Evolutionary conservation across 306 rosid species (phyloP), one percentile per base, ranked within the genome.

Genomic region (Rosa chinensis): DNA sequence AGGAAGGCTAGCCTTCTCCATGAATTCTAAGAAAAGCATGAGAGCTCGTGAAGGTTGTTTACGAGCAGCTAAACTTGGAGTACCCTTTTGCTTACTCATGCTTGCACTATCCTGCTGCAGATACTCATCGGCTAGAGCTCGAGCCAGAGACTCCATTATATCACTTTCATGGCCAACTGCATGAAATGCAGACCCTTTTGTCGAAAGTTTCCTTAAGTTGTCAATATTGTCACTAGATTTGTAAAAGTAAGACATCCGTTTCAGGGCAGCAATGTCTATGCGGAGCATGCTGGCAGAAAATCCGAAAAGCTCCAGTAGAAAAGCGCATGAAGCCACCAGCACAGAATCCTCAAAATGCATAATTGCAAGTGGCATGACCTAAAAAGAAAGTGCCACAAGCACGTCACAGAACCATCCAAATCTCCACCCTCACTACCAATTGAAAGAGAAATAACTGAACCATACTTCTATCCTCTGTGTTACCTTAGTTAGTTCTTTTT

Each of bases 281-380:
- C 89, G 91, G 82, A 92, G 83, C 91, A 87, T 91, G 80, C 88
- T 85, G 81, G 97, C 95, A 84, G 97, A 92, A 84, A 91, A 83
- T 52, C 99, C 99, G 76, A 97, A 89, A 63, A 94, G 95, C 89
- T 91, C 97, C 78, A 94, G 77, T 77, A 94, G 92, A 83, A 94
- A 91, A 81, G 95, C 87, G 85, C 97, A 92, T 11, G 99, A 91
- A 70, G 99, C 92, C 83, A 86, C 97, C 81, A 94, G 89, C 85
- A 87, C 84, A 58, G 91, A 84, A 89, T 92, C 89, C 87, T 94
- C 99, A 85, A 89, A 94, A 89, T 92, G 93, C 86, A 87, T 83
- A 82, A 92, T 87, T 82, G 97, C 97, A 80, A 88, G 86, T 59
- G 97, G 97, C 68, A 89, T 77, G 78, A 94, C 92, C 99, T 94